phyloP scores from a whole-genome alignment of 441 rosid genomes.

The Pelargonium fulgidum region DNA sequence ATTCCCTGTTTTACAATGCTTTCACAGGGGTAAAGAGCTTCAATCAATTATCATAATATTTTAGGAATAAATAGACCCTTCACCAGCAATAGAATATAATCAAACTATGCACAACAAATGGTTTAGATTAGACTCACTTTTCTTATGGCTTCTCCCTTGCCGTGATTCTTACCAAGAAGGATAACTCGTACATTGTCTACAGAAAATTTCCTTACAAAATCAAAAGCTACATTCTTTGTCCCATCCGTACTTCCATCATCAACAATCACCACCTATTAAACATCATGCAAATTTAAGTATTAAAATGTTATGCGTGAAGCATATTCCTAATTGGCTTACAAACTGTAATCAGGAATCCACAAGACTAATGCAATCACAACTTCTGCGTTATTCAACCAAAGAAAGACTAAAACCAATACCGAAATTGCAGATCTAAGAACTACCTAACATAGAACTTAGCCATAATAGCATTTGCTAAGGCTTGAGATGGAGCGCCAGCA shows the following conservation, averaged over 20 bases:
- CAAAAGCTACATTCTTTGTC: conserved; percentile 73
- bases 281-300: conserved; percentile 11
- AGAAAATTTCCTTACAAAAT: conserved; percentile 55
- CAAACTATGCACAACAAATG: neutral
- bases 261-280: conserved; percentile 67
- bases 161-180: conserved; percentile 81
- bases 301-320: neutral
- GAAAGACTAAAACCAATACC: neutral
- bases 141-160: conserved; percentile 98
- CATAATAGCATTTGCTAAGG: neutral
- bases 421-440: neutral
- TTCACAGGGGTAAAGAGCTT: conserved; percentile 58
- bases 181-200: conserved; percentile 72
- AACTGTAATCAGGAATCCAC: neutral
- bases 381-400: no score
- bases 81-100: conserved; percentile 10
- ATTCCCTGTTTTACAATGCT: conserved; percentile 96
- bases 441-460: neutral
- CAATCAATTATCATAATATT: conserved; percentile 31
- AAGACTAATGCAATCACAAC: no score
- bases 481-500: neutral
- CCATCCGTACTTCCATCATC: conserved; percentile 95
- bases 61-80: conserved; percentile 5
- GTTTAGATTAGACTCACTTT: conserved; percentile 56
- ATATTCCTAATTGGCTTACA: neutral